phyloP scores from a whole-genome alignment of 768 basidiomycete genomes.

The Collybia sp. region DNA sequence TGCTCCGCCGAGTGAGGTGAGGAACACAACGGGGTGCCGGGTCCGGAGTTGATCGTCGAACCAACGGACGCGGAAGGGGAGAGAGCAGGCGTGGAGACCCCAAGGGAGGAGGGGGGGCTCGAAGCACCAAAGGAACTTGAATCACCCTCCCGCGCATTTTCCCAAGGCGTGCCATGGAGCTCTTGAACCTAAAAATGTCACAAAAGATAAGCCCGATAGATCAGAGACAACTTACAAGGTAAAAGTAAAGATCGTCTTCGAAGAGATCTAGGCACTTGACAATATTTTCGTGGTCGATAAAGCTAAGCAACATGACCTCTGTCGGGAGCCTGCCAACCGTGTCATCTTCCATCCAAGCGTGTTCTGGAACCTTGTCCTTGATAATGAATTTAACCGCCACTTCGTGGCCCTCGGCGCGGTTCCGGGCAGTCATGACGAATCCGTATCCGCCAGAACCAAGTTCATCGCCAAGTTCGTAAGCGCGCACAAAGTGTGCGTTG shows the following conservation, averaged over 20 bases:
- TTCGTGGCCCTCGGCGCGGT: constrained; percentile 54
- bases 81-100: constrained; percentile 44
- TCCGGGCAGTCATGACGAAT: constrained; percentile 85
- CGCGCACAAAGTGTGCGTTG: constrained; percentile 51
- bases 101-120: constrained; percentile 18
- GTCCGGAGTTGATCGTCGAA: constrained; percentile 38
- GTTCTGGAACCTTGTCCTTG: constrained; percentile 62
- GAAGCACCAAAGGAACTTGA: constrained; percentile 13
- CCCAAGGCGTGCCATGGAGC: constrained; percentile 90
- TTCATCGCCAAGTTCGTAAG: constrained; percentile 66
- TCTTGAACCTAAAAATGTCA: constrained; percentile 68
- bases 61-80: constrained; percentile 51
- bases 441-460: constrained; percentile 92
- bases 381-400: constrained; percentile 96
- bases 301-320: constrained; percentile 74
- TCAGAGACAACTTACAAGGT: constrained; percentile 55
- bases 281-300: constrained; percentile 75
- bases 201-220: constrained; percentile 1
- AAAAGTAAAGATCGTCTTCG: constrained; percentile 82
- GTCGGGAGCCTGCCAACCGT: constrained; percentile 63
- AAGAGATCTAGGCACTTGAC: constrained; percentile 81
- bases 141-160: constrained; percentile 31
- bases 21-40: constrained; percentile 32
- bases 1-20: background rate
- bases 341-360: constrained; percentile 62